Conservation (phyloP, 2,329 filamentous ascomycete genomes). For the Calonectria pteridis region DNA sequence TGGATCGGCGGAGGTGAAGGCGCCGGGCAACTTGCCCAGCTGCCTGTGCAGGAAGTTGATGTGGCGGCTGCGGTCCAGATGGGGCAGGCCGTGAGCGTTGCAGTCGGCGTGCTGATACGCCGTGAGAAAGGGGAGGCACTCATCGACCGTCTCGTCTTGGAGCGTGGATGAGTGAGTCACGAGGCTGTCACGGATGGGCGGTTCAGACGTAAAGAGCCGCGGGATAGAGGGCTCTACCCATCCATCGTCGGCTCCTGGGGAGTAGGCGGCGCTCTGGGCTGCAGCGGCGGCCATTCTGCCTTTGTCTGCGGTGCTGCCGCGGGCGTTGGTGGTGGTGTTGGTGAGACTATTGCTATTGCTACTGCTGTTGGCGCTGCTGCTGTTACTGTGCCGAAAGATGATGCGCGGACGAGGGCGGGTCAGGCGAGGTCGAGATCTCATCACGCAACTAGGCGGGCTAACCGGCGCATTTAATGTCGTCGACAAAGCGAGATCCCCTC, state of each 20-base stretch:
- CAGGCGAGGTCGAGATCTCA: conserved; percentile 46
- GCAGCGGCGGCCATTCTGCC: conserved; percentile 31
- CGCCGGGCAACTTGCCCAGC: conserved; percentile 73
- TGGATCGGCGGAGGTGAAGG: conserved; percentile 83
- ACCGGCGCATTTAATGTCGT: conserved; percentile 38
- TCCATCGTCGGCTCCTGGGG: conserved; percentile 21
- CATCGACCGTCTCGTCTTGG: conserved; percentile 77
- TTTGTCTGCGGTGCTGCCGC: conserved; percentile 22
- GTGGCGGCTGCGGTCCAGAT: conserved; percentile 75
- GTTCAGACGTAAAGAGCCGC: conserved; percentile 67
- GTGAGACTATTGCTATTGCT: conserved; percentile 23
- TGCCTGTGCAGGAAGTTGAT: conserved; percentile 71
- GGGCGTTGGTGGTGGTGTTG: conserved; percentile 23
- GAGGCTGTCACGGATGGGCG: conserved; percentile 75
- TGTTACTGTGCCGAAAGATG: conserved; percentile 46
- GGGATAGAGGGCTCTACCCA: conserved; percentile 55
- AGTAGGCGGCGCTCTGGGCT: conserved; percentile 13
- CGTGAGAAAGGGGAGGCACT: conserved; percentile 77
- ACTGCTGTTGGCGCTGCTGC: conserved; percentile 31
- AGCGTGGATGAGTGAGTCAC: conserved; percentile 75
- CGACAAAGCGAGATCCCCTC: conserved; percentile 28
- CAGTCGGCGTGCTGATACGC: conserved; percentile 64
- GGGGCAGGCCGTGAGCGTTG: conserved; percentile 81
- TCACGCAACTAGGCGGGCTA: conserved; percentile 40
- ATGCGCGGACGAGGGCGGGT: conserved; percentile 48